Base-by-base conservation (phyloP, 1,139 yeast genomes). In the Protomyces macrosporus region DNA sequence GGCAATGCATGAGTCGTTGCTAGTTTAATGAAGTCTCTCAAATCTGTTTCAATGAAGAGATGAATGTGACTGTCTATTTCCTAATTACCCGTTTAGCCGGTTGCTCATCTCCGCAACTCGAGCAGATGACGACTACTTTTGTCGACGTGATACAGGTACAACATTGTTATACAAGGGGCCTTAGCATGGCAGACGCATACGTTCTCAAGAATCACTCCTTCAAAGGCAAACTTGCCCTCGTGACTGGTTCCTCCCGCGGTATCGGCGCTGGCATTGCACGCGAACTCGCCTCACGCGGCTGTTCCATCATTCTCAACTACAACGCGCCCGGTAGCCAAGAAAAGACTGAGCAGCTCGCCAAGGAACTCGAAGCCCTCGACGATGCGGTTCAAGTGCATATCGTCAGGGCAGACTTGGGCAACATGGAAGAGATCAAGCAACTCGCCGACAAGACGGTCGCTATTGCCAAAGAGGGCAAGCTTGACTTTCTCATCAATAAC, bases 291-390 rank as follows among this genome's bases (percentile, higher is more conserved):
- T 76, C 77, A 65, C 77, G 80, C 9, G 81, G 81, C 14, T 79
- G 81, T 5, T 77, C 76, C 64, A 71, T 77, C 34, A 70, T 73
- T 68, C 72, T 77, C 69, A 77, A 82, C 84, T 86, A 85, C 79
- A 82, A 83, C 73, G 78, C 84, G 45, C 81, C 83, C 67, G 83
- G 88, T 23, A 80, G 87, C 3, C 85, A 83, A 60, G 82, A 80
- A 60, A 78, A 78, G 16, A 79, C 83, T 71, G 90, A 89, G n/a
- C 78, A 78, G 65, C 78, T 76, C 53, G 78, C 88, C 52, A 75
- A 83, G 48, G 74, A 82, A 68, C 82, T 81, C 69, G 87, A 87
- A 74, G 85, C 16, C 6, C 48, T 42, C 23, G 48, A 86, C 14
- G 86, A 40, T 3, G 62, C 56, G 6, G 62, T 55, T 16, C 14